Percentiles rank a stretch among this genome's conserved stretches.
Evolutionary conservation across 495 filamentous ascomycete genomes (phyloP).

Genomic region (Aspergillus sclerotiicarbonarius): DNA sequence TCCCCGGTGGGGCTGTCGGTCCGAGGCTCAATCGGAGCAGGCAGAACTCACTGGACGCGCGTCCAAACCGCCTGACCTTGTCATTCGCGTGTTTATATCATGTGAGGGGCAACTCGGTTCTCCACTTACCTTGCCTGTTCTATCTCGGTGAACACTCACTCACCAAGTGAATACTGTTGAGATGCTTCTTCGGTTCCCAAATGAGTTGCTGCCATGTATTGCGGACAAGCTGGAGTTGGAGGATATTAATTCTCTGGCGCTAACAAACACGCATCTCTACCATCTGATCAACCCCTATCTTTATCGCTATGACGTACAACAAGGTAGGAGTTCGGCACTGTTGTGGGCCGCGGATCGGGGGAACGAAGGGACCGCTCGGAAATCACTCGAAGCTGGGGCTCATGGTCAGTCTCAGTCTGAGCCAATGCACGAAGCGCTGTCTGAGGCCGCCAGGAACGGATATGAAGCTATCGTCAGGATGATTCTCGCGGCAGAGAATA

Average conservation of each 20-base stretch:
- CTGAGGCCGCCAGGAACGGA: not conserved
- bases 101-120: too few species aligned
- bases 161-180: too few species aligned
- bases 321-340: slow-evolving; percentile 19
- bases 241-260: slow-evolving; percentile 24
- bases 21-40: too few species aligned
- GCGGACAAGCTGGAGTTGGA: not conserved
- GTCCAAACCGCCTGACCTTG: too few species aligned
- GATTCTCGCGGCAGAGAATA: not conserved
- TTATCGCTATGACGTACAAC: slow-evolving; percentile 21
- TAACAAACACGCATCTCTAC: slow-evolving; percentile 21
- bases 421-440: not conserved
- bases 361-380: not conserved
- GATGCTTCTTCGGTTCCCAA: not conserved
- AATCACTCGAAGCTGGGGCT: not conserved
- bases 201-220: not conserved
- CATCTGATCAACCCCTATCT: slow-evolving; percentile 21
- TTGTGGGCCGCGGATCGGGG: slow-evolving; percentile 19
- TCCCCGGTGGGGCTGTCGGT: too few species aligned
- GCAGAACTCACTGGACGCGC: too few species aligned
- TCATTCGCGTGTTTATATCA: too few species aligned
- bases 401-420: not conserved
- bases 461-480: not conserved
- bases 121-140: too few species aligned
- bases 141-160: too few species aligned